These are phyloP conservation scores for Ogataea hybrid DNA, from an alignment of 1,139 yeast genomes.

Conservation along the genomic window DNA sequence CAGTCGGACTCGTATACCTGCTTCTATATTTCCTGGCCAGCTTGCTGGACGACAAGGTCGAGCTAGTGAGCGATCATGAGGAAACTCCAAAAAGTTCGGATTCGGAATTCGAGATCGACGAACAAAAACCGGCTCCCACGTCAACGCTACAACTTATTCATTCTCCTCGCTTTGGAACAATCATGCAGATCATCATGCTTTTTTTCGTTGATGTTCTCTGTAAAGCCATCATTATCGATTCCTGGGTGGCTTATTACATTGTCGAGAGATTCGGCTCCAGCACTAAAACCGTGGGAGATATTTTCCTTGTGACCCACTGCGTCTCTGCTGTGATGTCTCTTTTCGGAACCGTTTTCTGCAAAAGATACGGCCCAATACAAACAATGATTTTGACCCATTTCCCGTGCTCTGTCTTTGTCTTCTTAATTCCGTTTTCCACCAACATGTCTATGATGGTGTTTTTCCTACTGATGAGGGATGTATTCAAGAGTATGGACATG, in stretches of 20 bases:
- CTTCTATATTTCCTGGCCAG: slow-evolving; percentile 7
- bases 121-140: background rate
- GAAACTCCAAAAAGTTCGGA: slow-evolving; percentile 4
- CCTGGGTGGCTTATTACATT: slow-evolving; percentile 46
- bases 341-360: slow-evolving; percentile 42
- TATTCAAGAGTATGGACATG: slow-evolving; percentile 44
- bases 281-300: slow-evolving; percentile 38
- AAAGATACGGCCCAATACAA: slow-evolving; percentile 42
- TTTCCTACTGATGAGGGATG: slow-evolving; percentile 36
- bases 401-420: slow-evolving; percentile 42
- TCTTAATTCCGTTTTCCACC: slow-evolving; percentile 39
- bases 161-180: slow-evolving; percentile 24
- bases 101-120: slow-evolving; percentile 3
- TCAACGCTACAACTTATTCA: slow-evolving; percentile 4
- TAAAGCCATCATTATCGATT: slow-evolving; percentile 42
- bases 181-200: slow-evolving; percentile 38
- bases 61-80: background rate
- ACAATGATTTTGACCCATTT: slow-evolving; percentile 47
- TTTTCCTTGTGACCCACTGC: slow-evolving; percentile 41
- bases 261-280: slow-evolving; percentile 37
- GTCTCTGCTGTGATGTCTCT: slow-evolving; percentile 43
- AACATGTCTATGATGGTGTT: slow-evolving; percentile 34
- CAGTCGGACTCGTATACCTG: slow-evolving; percentile 23
- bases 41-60: background rate
- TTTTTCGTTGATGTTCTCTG: slow-evolving; percentile 46